Evolutionary conservation across 768 basidiomycete genomes (phyloP), one percentile per base, ranked within the genome.

Genomic region (Suillus cothurnatus): DNA sequence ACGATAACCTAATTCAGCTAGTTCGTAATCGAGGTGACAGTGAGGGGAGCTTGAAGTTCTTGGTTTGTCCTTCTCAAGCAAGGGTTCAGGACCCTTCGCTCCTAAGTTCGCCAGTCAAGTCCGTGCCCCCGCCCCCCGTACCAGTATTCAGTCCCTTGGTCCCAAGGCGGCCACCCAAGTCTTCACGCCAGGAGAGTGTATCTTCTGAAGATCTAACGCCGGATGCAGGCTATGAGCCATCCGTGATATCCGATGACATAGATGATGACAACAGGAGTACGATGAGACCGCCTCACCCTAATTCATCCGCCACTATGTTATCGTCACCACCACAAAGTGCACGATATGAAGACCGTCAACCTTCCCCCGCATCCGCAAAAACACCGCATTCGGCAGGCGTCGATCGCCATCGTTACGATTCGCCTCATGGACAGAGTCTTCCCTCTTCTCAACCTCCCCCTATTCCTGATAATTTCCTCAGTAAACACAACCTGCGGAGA

Each of bases 21-120:
- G 94, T 94, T 75, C 81, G 82, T 62, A 82, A 88, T 49, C 78
- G 85, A 9, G 93, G 92, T 43, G 95, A 97, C 75, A 80, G 85
- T 32, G 89, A 84, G 72, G 94, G 93, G 19, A 85, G 87, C 26
- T 87, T 97, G 72, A 95, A 95, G 76, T 90, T 97, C 67, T 82
- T 95, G 64, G 88, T 95, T 32, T 88, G 88, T 49, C 87, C 88
- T 72, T 82, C 83, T 62, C 86, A 83, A 68, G 88, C 84, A 26
- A 77, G 79, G 53, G 89, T 87, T 61, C 89, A 86, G 67, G 91
- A 86, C 68, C 76, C 78, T 66, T 71, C 78, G 55, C 72, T 81
- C 66, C 70, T 80, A 31, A 73, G 76, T 43, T 74, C 79, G 23
- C 81, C 81, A 14, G 77, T 81, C 60, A 81, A 78, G 73, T 80